Base-by-base conservation (phyloP, 2,329 filamentous ascomycete genomes). In the Rhexocercosporidium sp. region DNA sequence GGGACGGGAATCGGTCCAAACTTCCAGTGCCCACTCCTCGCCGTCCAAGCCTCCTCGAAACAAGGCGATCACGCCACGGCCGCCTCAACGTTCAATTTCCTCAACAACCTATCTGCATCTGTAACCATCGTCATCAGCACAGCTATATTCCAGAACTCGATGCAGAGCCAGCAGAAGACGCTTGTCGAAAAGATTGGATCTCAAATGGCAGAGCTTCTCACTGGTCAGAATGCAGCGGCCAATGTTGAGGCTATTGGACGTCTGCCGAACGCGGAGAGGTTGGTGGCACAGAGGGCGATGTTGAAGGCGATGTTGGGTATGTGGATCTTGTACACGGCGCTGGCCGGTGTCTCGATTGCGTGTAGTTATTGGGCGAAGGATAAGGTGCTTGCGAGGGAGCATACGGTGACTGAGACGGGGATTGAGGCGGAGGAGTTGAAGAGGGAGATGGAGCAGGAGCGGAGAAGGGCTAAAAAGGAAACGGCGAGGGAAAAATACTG, bases 11-110 rank as follows among this genome's bases (percentile, higher is more conserved):
- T 80, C 0, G 85, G 83, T 0, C 75, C 86, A 14, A 78, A 87
- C 0, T 88, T 88, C 74, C 78, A 85, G 67, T 78, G 85, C 0
- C 86, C 86, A 0, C 77, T 87, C 16, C 82, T 89, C 34, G 85
- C 86, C 0, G 76, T 89, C 0, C 86, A 89, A 69, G 82, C 81
- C n/a, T 79, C 80, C 16, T 83, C 86, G 14, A 75, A 79, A 1
- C 70, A 71, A 61, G 65, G 54, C 5, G 68, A 75, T 53, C 78
- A 78, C 1, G 84, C 84, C 0, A 81, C 82, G 0, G 85, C 85
- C 0, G 87, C 84, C 0, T 82, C 84, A 0, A 85, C 85, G 0
- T 76, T 86, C 3, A 80, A 80, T 0, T 85, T 88, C 67, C 71
- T 81, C 14, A 78, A 81, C 7, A 81, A 78, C 51, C 72, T 84